Percentiles rank a stretch among this genome's conserved stretches.
These are phyloP conservation scores for Starmerella bombicola DNA, from an alignment of 805 yeast genomes.

Conservation along the genomic window DNA sequence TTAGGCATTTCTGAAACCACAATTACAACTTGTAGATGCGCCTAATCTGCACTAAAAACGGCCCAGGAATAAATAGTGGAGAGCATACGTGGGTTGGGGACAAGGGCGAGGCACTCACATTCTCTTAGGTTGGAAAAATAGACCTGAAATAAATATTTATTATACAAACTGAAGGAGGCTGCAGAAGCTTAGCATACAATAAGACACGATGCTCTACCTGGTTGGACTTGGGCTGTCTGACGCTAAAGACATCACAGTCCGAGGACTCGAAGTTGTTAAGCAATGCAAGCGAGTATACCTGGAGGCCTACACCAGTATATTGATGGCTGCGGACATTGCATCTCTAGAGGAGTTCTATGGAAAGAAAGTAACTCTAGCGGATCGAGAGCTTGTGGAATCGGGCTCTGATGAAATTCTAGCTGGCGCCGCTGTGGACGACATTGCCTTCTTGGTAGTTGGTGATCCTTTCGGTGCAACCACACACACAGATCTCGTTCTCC, in stretches of 20 bases:
- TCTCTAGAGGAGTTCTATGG: slow-evolving; percentile 77
- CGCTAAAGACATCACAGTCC: slow-evolving; percentile 81
- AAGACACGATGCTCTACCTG: slow-evolving; percentile 82
- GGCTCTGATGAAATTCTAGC: slow-evolving; percentile 74
- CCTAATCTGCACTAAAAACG: too few relatives aligned
- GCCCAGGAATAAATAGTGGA: too few relatives aligned
- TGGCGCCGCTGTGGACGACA: slow-evolving; percentile 59
- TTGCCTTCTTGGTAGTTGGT: slow-evolving; percentile 92
- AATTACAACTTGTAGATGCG: too few relatives aligned
- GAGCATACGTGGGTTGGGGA: too few relatives aligned
- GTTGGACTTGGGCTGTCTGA: slow-evolving; percentile 87
- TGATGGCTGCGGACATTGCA: slow-evolving; percentile 78
- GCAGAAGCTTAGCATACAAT: too few relatives aligned
- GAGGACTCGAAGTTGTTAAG: slow-evolving; percentile 77
- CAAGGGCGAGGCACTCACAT: too few relatives aligned
- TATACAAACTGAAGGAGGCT: too few relatives aligned
- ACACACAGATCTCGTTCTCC: slow-evolving; percentile 81
- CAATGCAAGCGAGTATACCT: slow-evolving; percentile 81
- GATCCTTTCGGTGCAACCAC: slow-evolving; percentile 98
- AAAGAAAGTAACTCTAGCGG: slow-evolving; percentile 73
- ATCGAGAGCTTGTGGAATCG: slow-evolving; percentile 84
- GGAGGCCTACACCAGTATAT: slow-evolving; percentile 88
- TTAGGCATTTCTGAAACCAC: not conserved
- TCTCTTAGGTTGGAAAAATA: too few relatives aligned
- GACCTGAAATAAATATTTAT: too few relatives aligned